Evolutionary conservation across 495 filamentous ascomycete genomes (phyloP).

Genomic region (Pyrenopolyporus hunteri): DNA sequence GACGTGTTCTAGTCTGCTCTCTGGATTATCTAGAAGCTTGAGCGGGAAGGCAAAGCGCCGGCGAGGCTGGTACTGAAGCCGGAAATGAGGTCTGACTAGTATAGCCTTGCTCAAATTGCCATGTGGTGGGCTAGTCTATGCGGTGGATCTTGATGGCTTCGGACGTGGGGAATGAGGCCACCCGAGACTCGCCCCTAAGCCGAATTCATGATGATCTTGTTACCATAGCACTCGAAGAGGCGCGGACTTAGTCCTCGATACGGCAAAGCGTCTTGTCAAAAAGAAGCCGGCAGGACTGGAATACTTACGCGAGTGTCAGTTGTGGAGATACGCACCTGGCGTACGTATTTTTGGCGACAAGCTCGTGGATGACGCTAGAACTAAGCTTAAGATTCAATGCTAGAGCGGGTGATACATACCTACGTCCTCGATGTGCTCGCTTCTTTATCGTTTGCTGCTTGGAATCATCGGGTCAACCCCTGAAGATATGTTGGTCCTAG

Average conservation of each 20-base stretch:
- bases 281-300: neutral
- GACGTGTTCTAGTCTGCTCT: conserved; percentile 14
- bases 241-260: conserved; percentile 21
- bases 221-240: conserved; percentile 4
- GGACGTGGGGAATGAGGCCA: conserved; percentile 37
- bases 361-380: too few relatives aligned
- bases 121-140: conserved; percentile 23
- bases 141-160: conserved; percentile 22
- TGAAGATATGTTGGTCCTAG: too few relatives aligned
- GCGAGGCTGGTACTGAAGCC: conserved; percentile 24
- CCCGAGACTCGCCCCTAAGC: conserved; percentile 3
- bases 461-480: too few relatives aligned
- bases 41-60: conserved; percentile 1
- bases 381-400: too few relatives aligned
- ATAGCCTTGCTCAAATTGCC: conserved; percentile 34
- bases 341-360: neutral
- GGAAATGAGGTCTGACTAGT: conserved; percentile 30
- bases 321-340: too few relatives aligned
- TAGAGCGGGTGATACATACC: too few relatives aligned
- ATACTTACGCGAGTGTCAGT: neutral
- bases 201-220: conserved; percentile 10
- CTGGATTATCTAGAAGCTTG: conserved; percentile 11
- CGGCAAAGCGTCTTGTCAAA: conserved; percentile 2
- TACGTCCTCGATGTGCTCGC: too few relatives aligned
- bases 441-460: too few relatives aligned